Percentiles rank a stretch among this genome's conserved stretches.
Evolutionary conservation across 176 grass and related monocot genomes (phyloP).

Genomic region (Triticum urartu): DNA sequence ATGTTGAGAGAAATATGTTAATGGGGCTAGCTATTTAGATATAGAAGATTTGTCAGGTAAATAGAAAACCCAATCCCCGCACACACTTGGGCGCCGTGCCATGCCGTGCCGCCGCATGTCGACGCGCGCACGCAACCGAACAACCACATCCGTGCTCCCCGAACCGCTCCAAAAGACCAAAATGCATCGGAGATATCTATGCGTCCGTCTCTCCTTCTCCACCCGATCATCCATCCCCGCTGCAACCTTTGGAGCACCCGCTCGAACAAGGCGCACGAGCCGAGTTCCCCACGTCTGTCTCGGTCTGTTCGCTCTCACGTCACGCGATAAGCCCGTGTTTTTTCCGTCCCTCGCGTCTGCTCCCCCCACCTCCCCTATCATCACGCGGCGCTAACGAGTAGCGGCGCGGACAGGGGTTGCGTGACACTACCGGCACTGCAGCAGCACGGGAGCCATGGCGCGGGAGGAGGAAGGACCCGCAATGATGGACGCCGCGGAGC

Average conservation of each 20-base stretch:
- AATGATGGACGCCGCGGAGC: constrained; percentile 64
- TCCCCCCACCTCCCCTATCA: background rate
- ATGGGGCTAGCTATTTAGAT: too few species aligned
- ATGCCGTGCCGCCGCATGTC: background rate
- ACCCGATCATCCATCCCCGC: background rate
- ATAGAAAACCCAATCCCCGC: too few species aligned
- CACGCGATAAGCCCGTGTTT: background rate
- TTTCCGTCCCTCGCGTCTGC: background rate
- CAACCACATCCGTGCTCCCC: background rate
- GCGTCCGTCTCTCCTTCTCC: background rate
- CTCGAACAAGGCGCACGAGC: background rate
- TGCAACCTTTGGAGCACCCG: background rate
- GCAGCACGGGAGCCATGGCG: background rate
- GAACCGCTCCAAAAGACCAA: background rate
- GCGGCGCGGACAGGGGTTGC: background rate
- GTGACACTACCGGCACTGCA: background rate
- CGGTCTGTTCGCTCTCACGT: background rate
- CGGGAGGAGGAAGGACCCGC: constrained; percentile 17
- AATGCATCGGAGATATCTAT: constrained; percentile 1
- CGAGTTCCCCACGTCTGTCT: background rate
- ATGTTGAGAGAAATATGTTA: too few species aligned
- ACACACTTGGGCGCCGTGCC: background rate
- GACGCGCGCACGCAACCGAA: constrained; percentile 1
- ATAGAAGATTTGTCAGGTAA: too few species aligned
- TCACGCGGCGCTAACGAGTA: constrained; percentile 4